A percentile compares a stretch with the other conserved stretches of the same genome.
phyloP scores from a whole-genome alignment of 2,329 filamentous ascomycete species.

The Cadophora malorum region DNA sequence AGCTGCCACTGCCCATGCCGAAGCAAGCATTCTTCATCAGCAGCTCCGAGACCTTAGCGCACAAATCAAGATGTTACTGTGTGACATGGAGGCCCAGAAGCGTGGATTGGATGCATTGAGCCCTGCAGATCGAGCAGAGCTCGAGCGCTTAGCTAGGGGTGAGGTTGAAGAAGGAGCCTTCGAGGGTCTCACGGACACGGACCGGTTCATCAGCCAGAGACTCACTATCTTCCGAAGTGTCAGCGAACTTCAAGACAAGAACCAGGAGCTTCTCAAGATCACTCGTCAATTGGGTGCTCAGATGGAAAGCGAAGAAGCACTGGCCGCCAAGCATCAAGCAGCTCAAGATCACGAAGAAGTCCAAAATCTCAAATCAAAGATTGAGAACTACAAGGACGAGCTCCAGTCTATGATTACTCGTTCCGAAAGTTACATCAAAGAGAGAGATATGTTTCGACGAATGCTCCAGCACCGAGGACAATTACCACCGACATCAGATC shows the following conservation, averaged over 20 bases:
- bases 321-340: conserved; percentile 67
- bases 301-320: conserved; percentile 89
- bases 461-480: conserved; percentile 82
- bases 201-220: conserved; percentile 86
- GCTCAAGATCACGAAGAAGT: conserved; percentile 73
- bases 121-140: conserved; percentile 73
- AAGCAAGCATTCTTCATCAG: conserved; percentile 80
- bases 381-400: conserved; percentile 84
- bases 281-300: conserved; percentile 84
- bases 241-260: conserved; percentile 84
- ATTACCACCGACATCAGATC: conserved; percentile 62
- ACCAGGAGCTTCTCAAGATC: conserved; percentile 81
- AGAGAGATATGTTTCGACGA: conserved; percentile 96
- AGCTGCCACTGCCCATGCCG: conserved; percentile 66
- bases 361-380: conserved; percentile 73
- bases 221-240: conserved; percentile 91
- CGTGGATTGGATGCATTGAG: conserved; percentile 76
- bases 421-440: conserved; percentile 91
- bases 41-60: conserved; percentile 89
- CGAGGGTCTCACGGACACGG: conserved; percentile 81
- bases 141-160: conserved; percentile 79
- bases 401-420: conserved; percentile 81
- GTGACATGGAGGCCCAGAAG: conserved; percentile 83
- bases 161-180: conserved; percentile 74
- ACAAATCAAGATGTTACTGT: conserved; percentile 88